Base-by-base conservation (phyloP, 495 filamentous ascomycete genomes). In the Aspergillus leporis region DNA sequence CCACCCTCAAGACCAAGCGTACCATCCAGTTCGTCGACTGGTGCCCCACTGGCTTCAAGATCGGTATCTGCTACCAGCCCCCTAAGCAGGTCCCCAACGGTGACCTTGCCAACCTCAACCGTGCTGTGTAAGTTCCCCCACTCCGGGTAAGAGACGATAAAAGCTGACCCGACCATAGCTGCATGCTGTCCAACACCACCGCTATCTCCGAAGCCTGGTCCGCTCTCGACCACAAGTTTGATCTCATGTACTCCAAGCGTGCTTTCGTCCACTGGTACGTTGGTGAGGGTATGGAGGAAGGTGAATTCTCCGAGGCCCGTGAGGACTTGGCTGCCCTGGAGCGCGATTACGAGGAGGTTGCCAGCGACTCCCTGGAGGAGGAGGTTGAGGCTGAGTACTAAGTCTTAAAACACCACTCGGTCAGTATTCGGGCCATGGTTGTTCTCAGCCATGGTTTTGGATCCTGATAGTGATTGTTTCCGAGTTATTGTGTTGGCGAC, bases 251-350 rank as follows among this genome's bases (percentile, higher is more conserved):
- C 85, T 93, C 93, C 74, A 98, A 98, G 87, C 94, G 94, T 78
- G 94, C 94, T 56, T 98, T 98, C 81, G 94, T 98, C 52, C 94
- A 98, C 80, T 98, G 94, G 94, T 98, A 98, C 69, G 94, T 98
- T 74, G 94, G 94, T 80, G 94, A 98, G 84, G 94, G 94, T 86
- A 98, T 98, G 94, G 94, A 98, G 83, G 94, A 98, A 78, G 94
- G 94, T 72, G 94, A 98, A 77, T 98, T 98, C 84, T 95, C 91
- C 50, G 94, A 98, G 85, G 94, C 94, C 53, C 91, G 94, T 76
- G 94, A 98, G 83, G 94, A 98, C 78, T 77, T 98, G 69, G 94
- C 94, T 69, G 94, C 94, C 66, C 86, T 98, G 46, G 94, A 98
- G 86, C 90, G 93, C 63, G 94, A 98, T 78, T 98, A 98, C 81